Base-by-base conservation (phyloP, 805 yeast species). In the Cyberlindnera lachancei region DNA sequence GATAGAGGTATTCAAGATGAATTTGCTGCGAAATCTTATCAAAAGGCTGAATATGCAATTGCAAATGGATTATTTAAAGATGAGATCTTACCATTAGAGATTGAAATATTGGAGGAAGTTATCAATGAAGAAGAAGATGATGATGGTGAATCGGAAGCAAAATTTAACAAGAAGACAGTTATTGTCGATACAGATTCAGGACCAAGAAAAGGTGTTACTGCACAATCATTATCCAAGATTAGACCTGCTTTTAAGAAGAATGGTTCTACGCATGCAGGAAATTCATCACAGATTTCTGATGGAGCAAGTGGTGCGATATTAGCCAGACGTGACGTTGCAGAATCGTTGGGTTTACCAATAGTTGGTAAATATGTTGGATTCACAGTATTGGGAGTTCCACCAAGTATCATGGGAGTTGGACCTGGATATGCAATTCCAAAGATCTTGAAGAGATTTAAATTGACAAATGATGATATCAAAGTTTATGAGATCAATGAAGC, bases 361-460 rank as follows among this genome's bases (percentile, higher is more conserved):
- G 50, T 80, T 37, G 98, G 79, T 41, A 84, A 83, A 64, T 90
- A 74, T 48, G 75, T 87, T 41, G 80, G 78, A 46, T 78, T 84
- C 51, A 73, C 80, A 45, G 66, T 78, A 25, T 90, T 82, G 35
- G 98, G 98, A 48, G 96, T 88, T 28, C 95, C 96, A 35, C 96
- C 96, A 15, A 94, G 86, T 61, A 75, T 88, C 40, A 90, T 90
- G 98, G 98, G 97, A 37, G 77, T 90, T 49, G 98, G 97, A 27
- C 98, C 98, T 37, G 96, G 95, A 18, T 75, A 72, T 49, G 98
- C 97, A 38, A 88, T 90, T 50, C 97, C 98, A 40, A 73, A 71
- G 35, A 79, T 85, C 14, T 70, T 90, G 45, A 65, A 70, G 56
- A 74, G 73, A 52, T 50, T 65, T 6, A 78, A 79, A 23, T 56